Base-by-base conservation (phyloP, 1,284 basidiomycete genomes). In the Gomphus bonarii region DNA sequence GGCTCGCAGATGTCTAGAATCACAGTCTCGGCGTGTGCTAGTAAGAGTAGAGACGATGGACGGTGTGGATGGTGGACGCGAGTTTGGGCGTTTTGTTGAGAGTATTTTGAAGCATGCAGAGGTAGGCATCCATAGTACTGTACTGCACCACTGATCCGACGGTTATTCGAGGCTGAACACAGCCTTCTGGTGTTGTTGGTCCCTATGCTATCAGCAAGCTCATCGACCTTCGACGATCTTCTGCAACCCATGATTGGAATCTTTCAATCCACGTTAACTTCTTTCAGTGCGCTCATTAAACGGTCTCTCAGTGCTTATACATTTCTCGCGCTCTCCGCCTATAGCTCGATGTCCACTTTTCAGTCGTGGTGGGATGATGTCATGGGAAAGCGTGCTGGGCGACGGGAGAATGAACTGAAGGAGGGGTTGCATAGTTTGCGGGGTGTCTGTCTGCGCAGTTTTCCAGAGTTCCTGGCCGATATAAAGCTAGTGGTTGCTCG, bases 401-500 rank as follows among this genome's bases (percentile, higher is more conserved):
- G 73, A 58, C 80, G 80, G 38, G 75, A 78, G 43, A 88, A 87
- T 62, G 85, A 87, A 64, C 68, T 87, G 50, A 84, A 79, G 62
- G 87, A 90, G 11, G 82, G 80, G 0, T 62, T 88, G 8, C 78
- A 80, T 54, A 70, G 77, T 10, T 70, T 91, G 5, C 73, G 85
- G 11, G 79, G 76, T 0, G 74, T 88, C 1, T 88, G 85, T 63
- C 67, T 90, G 59, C 73, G 88, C 43, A 87, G 84, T 55, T 91
- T 91, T 68, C 88, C 88, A 0, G 88, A 91, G 63, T 82, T 86
- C 63, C 66, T 91, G 49, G 85, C 81, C 6, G 86, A 90, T 65
- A 70, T 91, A 65, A 86, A 85, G 67, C 66, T 81, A 59, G 66
- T 75, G 58, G 73, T 73, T 5, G 71, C 68, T 55, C 58, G 49